These are phyloP conservation scores for Linum lewisii DNA, from an alignment of 345 rosid species.

Conservation along the genomic window DNA sequence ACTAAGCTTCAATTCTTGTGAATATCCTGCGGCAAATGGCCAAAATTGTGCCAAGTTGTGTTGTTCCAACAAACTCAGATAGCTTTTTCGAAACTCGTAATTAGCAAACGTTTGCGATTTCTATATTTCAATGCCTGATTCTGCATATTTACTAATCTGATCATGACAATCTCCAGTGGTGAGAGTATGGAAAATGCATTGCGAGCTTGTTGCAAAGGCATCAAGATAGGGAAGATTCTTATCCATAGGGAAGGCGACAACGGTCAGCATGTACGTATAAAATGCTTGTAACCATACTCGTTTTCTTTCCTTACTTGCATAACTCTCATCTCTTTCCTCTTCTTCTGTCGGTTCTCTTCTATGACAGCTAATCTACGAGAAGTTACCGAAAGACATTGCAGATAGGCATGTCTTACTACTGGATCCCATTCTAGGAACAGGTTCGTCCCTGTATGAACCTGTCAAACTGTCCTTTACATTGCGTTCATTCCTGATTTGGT, in stretches of 20 bases:
- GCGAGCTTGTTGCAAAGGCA: constrained; percentile 97
- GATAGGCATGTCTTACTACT: constrained; percentile 82
- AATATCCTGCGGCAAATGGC: no score
- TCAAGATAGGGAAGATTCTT: constrained; percentile 91
- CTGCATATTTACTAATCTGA: constrained; percentile 1
- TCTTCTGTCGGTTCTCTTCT: constrained; percentile 5
- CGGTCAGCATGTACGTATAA: constrained; percentile 71
- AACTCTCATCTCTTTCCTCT: constrained; percentile 9
- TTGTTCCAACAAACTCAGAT: no score
- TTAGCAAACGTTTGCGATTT: no score
- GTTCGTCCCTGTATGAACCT: constrained; percentile 21
- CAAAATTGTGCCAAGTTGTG: no score
- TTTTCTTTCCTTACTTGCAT: background rate
- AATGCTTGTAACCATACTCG: constrained; percentile 5
- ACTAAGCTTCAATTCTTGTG: constrained; percentile 17
- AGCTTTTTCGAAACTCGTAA: no score
- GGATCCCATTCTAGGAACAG: constrained; percentile 99
- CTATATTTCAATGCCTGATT: no score
- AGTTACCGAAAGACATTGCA: constrained; percentile 80
- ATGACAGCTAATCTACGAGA: constrained; percentile 82
- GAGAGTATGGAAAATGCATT: constrained; percentile 99
- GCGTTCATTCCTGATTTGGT: background rate
- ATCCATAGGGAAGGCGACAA: constrained; percentile 98
- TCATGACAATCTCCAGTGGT: constrained; percentile 38
- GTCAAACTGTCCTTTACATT: background rate